Conservation (phyloP, 2,329 filamentous ascomycete species). For the Gnomoniopsis sp. region DNA sequence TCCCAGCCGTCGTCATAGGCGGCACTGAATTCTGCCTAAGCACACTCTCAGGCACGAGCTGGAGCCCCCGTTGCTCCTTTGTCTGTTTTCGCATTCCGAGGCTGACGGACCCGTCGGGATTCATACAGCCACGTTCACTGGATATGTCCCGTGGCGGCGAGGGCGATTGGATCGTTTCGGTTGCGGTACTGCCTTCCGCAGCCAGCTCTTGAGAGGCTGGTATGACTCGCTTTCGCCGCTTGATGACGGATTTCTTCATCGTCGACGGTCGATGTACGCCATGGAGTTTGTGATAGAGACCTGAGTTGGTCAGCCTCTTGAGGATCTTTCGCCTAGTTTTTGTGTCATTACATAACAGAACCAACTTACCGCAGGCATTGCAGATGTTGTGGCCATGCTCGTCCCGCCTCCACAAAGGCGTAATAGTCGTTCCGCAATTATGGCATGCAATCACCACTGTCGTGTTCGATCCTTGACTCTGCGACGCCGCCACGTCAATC, state of each 20-base stretch:
- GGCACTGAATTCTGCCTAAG: constrained; percentile 40
- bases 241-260: constrained; percentile 99
- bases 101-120: constrained; percentile 63
- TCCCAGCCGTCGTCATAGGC: constrained; percentile 41
- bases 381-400: constrained; percentile 96
- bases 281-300: constrained; percentile 94
- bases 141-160: constrained; percentile 29
- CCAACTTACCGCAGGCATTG: constrained; percentile 85
- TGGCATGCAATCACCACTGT: constrained; percentile 86
- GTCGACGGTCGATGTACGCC: constrained; percentile 87
- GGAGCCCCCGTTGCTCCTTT: constrained; percentile 41
- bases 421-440: constrained; percentile 95
- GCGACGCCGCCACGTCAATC: constrained; percentile 48
- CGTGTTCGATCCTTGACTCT: constrained; percentile 41
- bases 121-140: constrained; percentile 52
- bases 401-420: constrained; percentile 90
- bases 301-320: constrained; percentile 42
- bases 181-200: constrained; percentile 36
- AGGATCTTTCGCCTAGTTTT: not conserved
- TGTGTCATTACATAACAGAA: not conserved
- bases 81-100: constrained; percentile 52
- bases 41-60: constrained; percentile 45
- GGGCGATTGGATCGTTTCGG: constrained; percentile 46
- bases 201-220: constrained; percentile 60
- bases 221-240: constrained; percentile 90